Conservation (phyloP, 2,329 filamentous ascomycete species). For the Colletotrichum sp. region DNA sequence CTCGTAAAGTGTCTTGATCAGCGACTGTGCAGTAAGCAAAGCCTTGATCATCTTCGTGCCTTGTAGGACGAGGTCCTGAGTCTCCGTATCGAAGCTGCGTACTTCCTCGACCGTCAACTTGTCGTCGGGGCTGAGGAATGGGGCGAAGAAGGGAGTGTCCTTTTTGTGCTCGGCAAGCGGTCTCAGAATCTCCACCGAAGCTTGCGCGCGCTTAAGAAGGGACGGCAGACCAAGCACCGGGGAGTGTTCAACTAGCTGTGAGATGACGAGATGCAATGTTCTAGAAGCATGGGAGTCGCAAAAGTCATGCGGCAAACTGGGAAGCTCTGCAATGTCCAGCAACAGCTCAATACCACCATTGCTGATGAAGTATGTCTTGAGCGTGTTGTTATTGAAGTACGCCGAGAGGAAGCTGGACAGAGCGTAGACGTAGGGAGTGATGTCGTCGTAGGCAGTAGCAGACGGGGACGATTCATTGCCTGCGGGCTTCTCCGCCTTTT, state of each 20-base stretch:
- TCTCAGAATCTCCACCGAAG: slow-evolving; percentile 69
- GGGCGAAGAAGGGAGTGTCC: slow-evolving; percentile 71
- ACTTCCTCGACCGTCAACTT: slow-evolving; percentile 34
- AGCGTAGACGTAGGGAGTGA: slow-evolving; percentile 76
- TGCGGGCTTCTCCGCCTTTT: slow-evolving; percentile 21
- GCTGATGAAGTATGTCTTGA: slow-evolving; percentile 78
- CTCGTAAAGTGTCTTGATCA: slow-evolving; percentile 76
- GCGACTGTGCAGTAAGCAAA: slow-evolving; percentile 75
- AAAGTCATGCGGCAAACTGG: slow-evolving; percentile 78
- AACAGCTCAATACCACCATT: slow-evolving; percentile 82
- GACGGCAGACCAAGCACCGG: slow-evolving; percentile 83
- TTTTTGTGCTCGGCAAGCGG: slow-evolving; percentile 64
- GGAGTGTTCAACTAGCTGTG: slow-evolving; percentile 79
- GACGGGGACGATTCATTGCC: slow-evolving; percentile 27
- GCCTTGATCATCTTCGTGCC: slow-evolving; percentile 84
- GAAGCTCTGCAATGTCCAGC: slow-evolving; percentile 82
- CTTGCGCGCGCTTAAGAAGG: slow-evolving; percentile 75
- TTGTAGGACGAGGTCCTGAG: slow-evolving; percentile 50
- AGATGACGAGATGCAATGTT: slow-evolving; percentile 75
- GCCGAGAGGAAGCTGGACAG: slow-evolving; percentile 76
- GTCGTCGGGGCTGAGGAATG: slow-evolving; percentile 59
- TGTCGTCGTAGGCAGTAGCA: slow-evolving; percentile 36
- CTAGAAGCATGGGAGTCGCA: slow-evolving; percentile 70
- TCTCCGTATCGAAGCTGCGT: slow-evolving; percentile 37
- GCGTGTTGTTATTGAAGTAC: slow-evolving; percentile 75